Conservation (phyloP, 2,329 filamentous ascomycete species). For the Cyclaneusma minus region DNA sequence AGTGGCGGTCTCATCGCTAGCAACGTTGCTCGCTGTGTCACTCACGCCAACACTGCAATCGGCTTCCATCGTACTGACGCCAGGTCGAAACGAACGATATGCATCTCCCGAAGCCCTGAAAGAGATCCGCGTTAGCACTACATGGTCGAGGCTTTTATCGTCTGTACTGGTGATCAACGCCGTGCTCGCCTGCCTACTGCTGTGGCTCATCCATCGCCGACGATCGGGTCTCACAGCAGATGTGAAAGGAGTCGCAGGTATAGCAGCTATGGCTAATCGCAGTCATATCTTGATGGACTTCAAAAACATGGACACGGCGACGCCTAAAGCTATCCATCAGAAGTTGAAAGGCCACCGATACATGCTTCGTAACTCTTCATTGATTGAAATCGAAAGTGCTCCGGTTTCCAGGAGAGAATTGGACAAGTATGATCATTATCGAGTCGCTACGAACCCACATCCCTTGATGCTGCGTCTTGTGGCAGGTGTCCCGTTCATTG, state of each 20-base stretch:
- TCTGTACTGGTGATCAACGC: conserved; percentile 40
- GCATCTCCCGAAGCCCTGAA: conserved; percentile 29
- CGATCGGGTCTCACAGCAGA: conserved; percentile 52
- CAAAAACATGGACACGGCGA: conserved; percentile 52
- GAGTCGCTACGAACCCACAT: conserved; percentile 45
- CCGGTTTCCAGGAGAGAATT: conserved; percentile 24
- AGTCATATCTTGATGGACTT: conserved; percentile 63
- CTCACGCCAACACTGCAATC: conserved; percentile 54
- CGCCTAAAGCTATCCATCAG: conserved; percentile 50
- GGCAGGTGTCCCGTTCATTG: conserved; percentile 45
- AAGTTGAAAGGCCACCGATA: conserved; percentile 52
- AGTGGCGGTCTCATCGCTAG: conserved; percentile 49
- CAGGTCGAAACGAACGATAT: conserved; percentile 29
- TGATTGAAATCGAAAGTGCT: conserved; percentile 46
- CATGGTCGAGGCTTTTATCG: conserved; percentile 48
- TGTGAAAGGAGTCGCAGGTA: conserved; percentile 57
- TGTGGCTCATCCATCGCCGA: conserved; percentile 44
- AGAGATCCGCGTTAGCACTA: conserved; percentile 35
- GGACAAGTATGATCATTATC: conserved; percentile 31
- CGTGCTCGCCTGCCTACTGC: conserved; percentile 36
- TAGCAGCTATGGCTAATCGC: conserved; percentile 61
- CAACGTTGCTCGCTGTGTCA: conserved; percentile 49
- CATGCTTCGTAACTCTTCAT: conserved; percentile 51
- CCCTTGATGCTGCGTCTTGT: conserved; percentile 50
- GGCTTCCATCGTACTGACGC: conserved; percentile 41